phyloP scores from a whole-genome alignment of 2,329 filamentous ascomycete genomes.

The Mycosphaerella sp. region DNA sequence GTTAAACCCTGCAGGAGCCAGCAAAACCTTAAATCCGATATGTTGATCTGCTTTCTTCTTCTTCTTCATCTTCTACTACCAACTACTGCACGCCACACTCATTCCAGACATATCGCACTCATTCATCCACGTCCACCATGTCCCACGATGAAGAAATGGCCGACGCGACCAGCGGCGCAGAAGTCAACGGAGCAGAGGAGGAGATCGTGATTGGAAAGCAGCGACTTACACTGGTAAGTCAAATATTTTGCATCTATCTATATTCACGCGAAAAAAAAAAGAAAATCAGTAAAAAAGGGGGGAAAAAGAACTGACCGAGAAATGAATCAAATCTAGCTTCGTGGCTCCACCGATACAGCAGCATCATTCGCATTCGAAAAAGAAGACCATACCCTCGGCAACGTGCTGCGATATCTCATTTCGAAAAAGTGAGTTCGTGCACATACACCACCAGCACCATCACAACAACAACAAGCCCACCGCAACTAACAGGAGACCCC shows the following conservation, averaged over 20 bases:
- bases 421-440: conserved; percentile 80
- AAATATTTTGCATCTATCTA: not conserved
- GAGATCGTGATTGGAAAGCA: conserved; percentile 37
- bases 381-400: conserved; percentile 93
- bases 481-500: not conserved
- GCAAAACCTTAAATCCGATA: conserved; percentile 9
- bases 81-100: not conserved
- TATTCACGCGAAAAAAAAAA: no score
- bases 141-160: conserved; percentile 34
- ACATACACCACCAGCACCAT: no score
- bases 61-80: no score
- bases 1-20: conserved; percentile 11
- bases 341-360: conserved; percentile 74
- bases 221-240: conserved; percentile 39
- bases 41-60: not conserved
- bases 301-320: no score
- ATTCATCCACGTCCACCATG: conserved; percentile 12
- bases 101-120: not conserved
- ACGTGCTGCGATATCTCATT: conserved; percentile 87
- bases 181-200: conserved; percentile 33
- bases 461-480: not conserved
- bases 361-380: conserved; percentile 92
- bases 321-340: conserved; percentile 52
- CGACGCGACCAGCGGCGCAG: conserved; percentile 39
- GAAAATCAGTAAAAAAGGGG: no score